Conservation (phyloP, 441 rosid species). For the Croton setiger region DNA sequence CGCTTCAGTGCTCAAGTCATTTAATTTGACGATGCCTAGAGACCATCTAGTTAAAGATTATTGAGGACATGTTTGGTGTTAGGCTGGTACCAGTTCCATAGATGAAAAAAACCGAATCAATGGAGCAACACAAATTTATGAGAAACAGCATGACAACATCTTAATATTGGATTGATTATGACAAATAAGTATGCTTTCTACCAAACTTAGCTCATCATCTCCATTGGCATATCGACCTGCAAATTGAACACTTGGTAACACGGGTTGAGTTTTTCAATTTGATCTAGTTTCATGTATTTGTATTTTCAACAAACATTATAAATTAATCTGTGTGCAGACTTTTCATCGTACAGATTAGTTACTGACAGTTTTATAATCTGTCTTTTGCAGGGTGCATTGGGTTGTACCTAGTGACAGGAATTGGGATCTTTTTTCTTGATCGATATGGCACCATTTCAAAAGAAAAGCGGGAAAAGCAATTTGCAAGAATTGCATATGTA, state of each 20-base stretch:
- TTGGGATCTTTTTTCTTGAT: not conserved
- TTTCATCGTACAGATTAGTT: not conserved
- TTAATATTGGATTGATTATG: too few species aligned
- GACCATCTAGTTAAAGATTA: too few species aligned
- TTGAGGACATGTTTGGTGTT: too few species aligned
- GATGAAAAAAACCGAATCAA: too few species aligned
- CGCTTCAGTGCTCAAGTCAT: too few species aligned
- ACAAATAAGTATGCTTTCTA: too few species aligned
- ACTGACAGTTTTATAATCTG: conserved; percentile 4
- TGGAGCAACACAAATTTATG: too few species aligned
- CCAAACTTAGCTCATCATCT: too few species aligned
- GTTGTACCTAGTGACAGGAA: not conserved
- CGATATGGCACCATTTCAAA: not conserved
- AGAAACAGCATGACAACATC: too few species aligned
- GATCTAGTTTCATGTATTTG: not conserved
- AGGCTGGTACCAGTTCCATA: too few species aligned
- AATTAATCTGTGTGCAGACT: not conserved
- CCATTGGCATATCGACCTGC: not conserved
- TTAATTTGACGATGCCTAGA: too few species aligned
- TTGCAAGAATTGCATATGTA: not conserved
- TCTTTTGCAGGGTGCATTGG: not conserved
- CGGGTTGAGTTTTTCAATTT: not conserved
- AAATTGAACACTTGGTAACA: not conserved
- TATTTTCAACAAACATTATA: not conserved
- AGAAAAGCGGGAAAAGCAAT: not conserved